Evolutionary conservation across 176 grass and related monocot species (phyloP), one percentile per base, ranked within the genome.

Genomic region (Aegilops bicornis): DNA sequence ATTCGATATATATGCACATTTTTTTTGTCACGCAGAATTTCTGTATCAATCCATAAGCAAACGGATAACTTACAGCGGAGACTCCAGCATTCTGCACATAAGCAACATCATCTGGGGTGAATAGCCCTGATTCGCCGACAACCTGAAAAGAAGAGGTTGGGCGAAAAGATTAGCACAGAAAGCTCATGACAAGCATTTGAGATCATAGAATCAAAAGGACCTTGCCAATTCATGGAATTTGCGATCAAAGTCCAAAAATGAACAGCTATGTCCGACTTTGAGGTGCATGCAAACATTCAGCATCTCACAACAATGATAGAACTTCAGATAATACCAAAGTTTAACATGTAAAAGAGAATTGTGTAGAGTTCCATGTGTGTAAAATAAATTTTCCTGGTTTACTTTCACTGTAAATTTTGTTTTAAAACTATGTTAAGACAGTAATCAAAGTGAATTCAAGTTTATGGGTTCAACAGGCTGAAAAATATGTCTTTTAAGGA

Each of bases 1-100:
- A 54, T 54, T 54, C 16, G 2, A 54, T 54, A 2, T 54, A 54
- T 19, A 2, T 54, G 50, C 50, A 19, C 5, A 17, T 6, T 54
- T 54, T 16, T 52, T 1, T 50, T 16, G 0, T 67, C 33, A 65
- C 52, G 8, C 1, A 31, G 10, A 23, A 14, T 4, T 29, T 2
- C 24, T 40, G 76, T 33, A 9, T 29, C 30, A 77, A 77, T 39
- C 58, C 63, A 71, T 2, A 84, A 52, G 69, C 16, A 76, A 62
- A 35, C 11, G 23, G 17, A 36, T 12, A 79, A 92, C 89, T 94
- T 89, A 98, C 96, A 64, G 91, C 93, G 22, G 77, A 90, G 71
- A 98, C 96, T 11, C 96, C 93, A 86, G 90, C 89, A 85, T 91
- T 90, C 76, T 95, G 96, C 47, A 95, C 93, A 80, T 93, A 95